These are phyloP conservation scores for Orbilia blumenaviensis DNA, from an alignment of 2,329 filamentous ascomycete species.

Conservation along the genomic window DNA sequence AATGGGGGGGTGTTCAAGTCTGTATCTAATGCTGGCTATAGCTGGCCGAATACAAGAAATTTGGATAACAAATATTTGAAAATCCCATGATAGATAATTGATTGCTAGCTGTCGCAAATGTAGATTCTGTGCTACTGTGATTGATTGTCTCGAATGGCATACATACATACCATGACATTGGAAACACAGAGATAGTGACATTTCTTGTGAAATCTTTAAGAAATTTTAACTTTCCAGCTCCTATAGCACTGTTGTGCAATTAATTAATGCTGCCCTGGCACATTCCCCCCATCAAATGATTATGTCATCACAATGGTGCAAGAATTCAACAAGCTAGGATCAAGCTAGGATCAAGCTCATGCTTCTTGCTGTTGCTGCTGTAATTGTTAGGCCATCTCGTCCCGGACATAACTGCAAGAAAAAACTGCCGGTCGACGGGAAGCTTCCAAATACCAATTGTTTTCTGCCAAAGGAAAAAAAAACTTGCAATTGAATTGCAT, in stretches of 20 bases:
- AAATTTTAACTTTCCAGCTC: not conserved
- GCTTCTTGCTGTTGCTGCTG: no score
- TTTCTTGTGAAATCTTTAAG: not conserved
- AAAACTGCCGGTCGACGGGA: not conserved
- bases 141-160: not conserved
- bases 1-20: not conserved
- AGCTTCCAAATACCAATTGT: no score
- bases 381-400: no score
- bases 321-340: not conserved
- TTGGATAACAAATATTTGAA: not conserved
- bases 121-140: not conserved
- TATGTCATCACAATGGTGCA: slow-evolving; percentile 15
- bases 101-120: not conserved
- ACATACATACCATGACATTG: no score
- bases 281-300: not conserved
- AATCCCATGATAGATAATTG: not conserved
- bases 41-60: slow-evolving; percentile 5
- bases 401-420: no score
- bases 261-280: not conserved
- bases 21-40: slow-evolving; percentile 7
- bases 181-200: not conserved
- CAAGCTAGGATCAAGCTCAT: no score
- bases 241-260: no score
- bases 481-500: no score
- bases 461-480: no score